Evolutionary conservation across 768 basidiomycete genomes (phyloP), one percentile per base, ranked within the genome.

Genomic region (Pleurotus cornucopiae): DNA sequence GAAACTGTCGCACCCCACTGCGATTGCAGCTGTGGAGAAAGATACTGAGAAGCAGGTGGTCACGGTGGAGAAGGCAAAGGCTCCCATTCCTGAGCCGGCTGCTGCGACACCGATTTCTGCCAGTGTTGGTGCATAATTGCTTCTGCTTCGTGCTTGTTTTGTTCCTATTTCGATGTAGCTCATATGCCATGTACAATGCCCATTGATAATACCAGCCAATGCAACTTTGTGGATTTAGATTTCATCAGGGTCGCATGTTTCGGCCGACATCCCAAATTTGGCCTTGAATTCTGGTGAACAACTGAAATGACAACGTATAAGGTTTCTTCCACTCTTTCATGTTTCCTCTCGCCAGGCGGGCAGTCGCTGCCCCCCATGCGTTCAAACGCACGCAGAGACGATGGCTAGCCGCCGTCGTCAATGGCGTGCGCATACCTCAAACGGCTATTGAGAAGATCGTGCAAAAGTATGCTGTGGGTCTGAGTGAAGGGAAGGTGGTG

Each of bases 371-470:
- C n/a, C 26, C 23, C 30, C 45, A 34, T 26, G 30, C 30, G 9
- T 47, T 20, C 46, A 9, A 16, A 21, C 30, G 9, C 37, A 40
- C 59, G 30, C 58, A 47, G 21, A 64, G 69, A 41, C 56, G 61
- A 21, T 70, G 41, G 69, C 73, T 4, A 71, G 44, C 51, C 18
- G 25, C 69, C 2, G 57, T 63, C 3, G 58, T 61, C 12, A 60
- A 62, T 11, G 46, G 62, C 11, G 70, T 61, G 4, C 65, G 69
- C 45, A 66, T 75, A 11, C 86, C 91, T 5, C 97, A 98, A 71
- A 97, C 94, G 0, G 75, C 91, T 64, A 91, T 98, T 65, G 96
- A 99, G 73, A 98, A 99, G 76, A 89, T 99, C 60, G 95, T 99
- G 0, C 95, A 98, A 71, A 91, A 88, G 68, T 96, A 98, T 75